Conservation (phyloP, 768 basidiomycete species). For the Amanita subjunquillea region DNA sequence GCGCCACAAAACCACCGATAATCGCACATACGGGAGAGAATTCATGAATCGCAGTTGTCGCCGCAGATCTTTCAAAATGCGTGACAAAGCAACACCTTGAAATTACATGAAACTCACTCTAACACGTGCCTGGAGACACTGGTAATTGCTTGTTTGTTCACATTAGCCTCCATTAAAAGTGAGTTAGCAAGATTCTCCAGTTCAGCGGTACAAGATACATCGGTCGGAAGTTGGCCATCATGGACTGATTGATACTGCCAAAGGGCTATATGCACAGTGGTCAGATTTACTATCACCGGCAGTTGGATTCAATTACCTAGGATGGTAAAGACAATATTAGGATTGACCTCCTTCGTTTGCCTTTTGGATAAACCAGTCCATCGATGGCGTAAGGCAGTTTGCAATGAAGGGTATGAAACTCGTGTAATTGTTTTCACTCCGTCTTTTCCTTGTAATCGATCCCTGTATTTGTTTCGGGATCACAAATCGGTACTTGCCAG, state of each 20-base stretch:
- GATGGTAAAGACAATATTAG: conserved; percentile 58
- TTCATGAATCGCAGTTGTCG: conserved; percentile 66
- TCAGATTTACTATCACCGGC: conserved; percentile 1
- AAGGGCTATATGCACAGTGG: conserved; percentile 37
- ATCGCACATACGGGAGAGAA: conserved; percentile 93
- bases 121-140: conserved; percentile 48
- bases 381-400: conserved; percentile 50
- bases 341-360: conserved; percentile 80
- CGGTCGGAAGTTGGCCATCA: conserved; percentile 45
- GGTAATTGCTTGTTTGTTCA: conserved; percentile 59
- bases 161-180: conserved; percentile 48
- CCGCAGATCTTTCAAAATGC: conserved; percentile 39
- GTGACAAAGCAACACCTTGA: conserved; percentile 5
- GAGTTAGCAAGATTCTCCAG: conserved; percentile 56
- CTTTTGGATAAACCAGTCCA: conserved; percentile 65
- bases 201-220: conserved; percentile 35
- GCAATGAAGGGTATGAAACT: conserved; percentile 56
- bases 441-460: conserved; percentile 52
- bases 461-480: conserved; percentile 27
- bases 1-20: conserved; percentile 87
- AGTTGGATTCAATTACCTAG: conserved; percentile 37
- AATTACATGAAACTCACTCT: conserved; percentile 33
- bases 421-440: conserved; percentile 48
- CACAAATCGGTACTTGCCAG: conserved; percentile 5
- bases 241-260: conserved; percentile 74